Evolutionary conservation across 805 yeast species (phyloP).

Genomic region (Kurtzmaniella cleridarum): DNA sequence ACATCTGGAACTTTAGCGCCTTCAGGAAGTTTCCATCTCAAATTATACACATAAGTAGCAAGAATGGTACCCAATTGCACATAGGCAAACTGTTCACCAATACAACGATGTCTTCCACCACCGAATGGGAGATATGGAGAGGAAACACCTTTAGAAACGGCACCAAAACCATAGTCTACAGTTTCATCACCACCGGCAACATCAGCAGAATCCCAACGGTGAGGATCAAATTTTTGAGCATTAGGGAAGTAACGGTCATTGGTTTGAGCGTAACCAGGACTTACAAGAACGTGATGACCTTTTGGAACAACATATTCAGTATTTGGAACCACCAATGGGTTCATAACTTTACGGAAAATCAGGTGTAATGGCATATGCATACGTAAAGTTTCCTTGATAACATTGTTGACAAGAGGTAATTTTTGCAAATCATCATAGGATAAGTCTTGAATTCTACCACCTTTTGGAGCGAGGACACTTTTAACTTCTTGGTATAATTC

Average conservation of each 20-base stretch:
- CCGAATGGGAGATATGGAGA: conserved; percentile 98
- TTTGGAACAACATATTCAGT: conserved; percentile 76
- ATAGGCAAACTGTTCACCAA: conserved; percentile 97
- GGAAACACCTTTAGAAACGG: conserved; percentile 90
- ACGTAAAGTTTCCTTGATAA: conserved; percentile 89
- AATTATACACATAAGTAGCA: conserved; percentile 65
- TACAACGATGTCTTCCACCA: conserved; percentile 99
- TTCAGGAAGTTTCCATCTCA: conserved; percentile 63
- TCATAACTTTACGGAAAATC: conserved; percentile 83
- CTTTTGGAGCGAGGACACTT: conserved; percentile 51
- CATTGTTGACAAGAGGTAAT: conserved; percentile 75
- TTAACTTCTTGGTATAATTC: conserved; percentile 72
- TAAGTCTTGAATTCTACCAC: conserved; percentile 46
- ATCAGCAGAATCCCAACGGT: conserved; percentile 65
- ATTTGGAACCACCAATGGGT: conserved; percentile 73
- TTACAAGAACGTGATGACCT: conserved; percentile 85
- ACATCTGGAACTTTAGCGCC: conserved; percentile 48
- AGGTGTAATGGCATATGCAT: conserved; percentile 97
- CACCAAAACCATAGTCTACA: conserved; percentile 96
- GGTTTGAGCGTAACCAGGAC: conserved; percentile 88
- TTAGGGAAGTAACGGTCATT: conserved; percentile 75
- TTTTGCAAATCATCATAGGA: conserved; percentile 79
- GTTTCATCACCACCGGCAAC: conserved; percentile 22
- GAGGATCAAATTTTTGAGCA: conserved; percentile 69
- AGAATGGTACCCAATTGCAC: conserved; percentile 86